Percentiles rank a stretch among this genome's conserved stretches.
Conservation (phyloP, 1,139 yeast species). For the Ogataea hybrid region DNA sequence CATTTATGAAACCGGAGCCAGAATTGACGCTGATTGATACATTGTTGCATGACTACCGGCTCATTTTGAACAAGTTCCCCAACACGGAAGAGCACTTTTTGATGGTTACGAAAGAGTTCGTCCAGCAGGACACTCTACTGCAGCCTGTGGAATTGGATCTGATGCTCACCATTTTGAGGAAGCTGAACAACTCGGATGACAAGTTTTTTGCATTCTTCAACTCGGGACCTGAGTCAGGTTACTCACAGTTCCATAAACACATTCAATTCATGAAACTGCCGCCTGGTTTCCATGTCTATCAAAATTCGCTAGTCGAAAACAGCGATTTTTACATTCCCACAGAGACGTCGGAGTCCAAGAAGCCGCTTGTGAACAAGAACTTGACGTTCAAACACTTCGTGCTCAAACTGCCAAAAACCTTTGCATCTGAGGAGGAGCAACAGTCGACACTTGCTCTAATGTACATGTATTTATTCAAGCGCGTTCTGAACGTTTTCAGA, state of each 20-base stretch:
- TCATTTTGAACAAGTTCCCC: conserved; percentile 84
- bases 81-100: conserved; percentile 76
- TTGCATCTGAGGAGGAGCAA: conserved; percentile 39
- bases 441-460: conserved; percentile 59
- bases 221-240: conserved; percentile 85
- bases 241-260: conserved; percentile 92
- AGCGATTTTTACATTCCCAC: conserved; percentile 55
- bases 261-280: conserved; percentile 81
- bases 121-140: conserved; percentile 70
- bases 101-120: conserved; percentile 70
- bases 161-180: conserved; percentile 50
- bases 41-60: conserved; percentile 54
- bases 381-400: conserved; percentile 84
- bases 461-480: conserved; percentile 68
- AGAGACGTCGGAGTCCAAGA: conserved; percentile 36
- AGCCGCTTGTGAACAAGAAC: conserved; percentile 59
- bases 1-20: conserved; percentile 80
- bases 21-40: conserved; percentile 60
- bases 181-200: conserved; percentile 34
- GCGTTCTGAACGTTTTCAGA: conserved; percentile 64
- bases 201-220: conserved; percentile 80
- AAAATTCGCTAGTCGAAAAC: conserved; percentile 49
- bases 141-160: conserved; percentile 64
- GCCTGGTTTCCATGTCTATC: conserved; percentile 53
- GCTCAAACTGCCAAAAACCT: conserved; percentile 55